A percentile compares a stretch with the other conserved stretches of the same genome.
phyloP scores from a whole-genome alignment of 768 basidiomycete genomes.

The Trametes sanguinea region DNA sequence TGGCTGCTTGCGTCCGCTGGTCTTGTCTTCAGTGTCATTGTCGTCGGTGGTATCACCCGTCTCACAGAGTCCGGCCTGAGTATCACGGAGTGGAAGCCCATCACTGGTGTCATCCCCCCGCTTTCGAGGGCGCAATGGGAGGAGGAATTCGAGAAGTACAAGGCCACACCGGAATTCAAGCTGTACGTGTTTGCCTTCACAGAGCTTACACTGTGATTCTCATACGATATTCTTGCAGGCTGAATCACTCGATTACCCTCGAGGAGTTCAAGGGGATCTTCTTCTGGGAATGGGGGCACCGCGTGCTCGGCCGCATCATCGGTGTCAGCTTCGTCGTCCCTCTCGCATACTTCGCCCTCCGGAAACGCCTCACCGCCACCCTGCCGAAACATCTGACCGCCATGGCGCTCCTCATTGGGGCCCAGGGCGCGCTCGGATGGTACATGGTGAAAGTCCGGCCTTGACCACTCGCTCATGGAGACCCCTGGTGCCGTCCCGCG shows the following conservation, averaged over 20 bases:
- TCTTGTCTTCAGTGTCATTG: slow-evolving; percentile 88
- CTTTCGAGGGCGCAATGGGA: slow-evolving; percentile 76
- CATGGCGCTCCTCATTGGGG: slow-evolving; percentile 81
- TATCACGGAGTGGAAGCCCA: slow-evolving; percentile 97
- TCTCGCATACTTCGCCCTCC: slow-evolving; percentile 74
- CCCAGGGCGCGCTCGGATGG: slow-evolving; percentile 94
- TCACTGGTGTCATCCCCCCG: slow-evolving; percentile 88
- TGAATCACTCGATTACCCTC: slow-evolving; percentile 86
- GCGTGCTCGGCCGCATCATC: slow-evolving; percentile 86
- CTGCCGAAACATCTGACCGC: slow-evolving; percentile 67
- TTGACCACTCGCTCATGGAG: slow-evolving; percentile 79
- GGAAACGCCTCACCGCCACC: slow-evolving; percentile 64
- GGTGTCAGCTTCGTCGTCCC: slow-evolving; percentile 84
- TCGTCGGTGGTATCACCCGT: slow-evolving; percentile 95
- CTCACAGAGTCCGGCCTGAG: slow-evolving; percentile 96
- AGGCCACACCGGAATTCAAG: slow-evolving; percentile 92
- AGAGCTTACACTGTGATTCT: background rate
- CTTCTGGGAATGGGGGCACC: slow-evolving; percentile 98
- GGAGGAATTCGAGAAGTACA: slow-evolving; percentile 91
- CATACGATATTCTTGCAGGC: slow-evolving; percentile 43
- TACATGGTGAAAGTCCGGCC: slow-evolving; percentile 99
- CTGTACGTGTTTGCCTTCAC: slow-evolving; percentile 55
- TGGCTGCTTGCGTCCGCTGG: slow-evolving; percentile 88
- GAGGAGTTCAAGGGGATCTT: slow-evolving; percentile 96
- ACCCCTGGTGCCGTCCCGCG: slow-evolving; percentile 86